Conservation (phyloP, 768 basidiomycete species). For the Suillus clintonianus region DNA sequence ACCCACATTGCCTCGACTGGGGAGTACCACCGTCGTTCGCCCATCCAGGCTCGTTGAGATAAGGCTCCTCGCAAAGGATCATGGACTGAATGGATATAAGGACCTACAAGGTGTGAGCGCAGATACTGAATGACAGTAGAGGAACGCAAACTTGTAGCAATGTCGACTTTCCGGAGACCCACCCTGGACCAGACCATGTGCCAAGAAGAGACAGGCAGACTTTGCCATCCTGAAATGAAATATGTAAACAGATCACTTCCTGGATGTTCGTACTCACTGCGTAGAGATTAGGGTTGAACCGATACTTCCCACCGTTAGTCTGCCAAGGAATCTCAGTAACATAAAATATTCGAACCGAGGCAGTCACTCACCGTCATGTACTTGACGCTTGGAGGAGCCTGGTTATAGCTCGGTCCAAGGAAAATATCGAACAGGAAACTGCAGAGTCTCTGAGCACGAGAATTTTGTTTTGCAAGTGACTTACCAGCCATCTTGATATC, state of each 20-base stretch:
- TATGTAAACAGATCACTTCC: background rate
- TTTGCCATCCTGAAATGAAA: slow-evolving; percentile 76
- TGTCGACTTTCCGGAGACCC: slow-evolving; percentile 89
- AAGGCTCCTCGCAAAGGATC: slow-evolving; percentile 92
- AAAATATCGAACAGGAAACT: slow-evolving; percentile 90
- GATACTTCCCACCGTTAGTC: slow-evolving; percentile 86
- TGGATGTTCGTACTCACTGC: slow-evolving; percentile 52
- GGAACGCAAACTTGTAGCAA: slow-evolving; percentile 66
- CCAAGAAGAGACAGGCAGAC: slow-evolving; percentile 91
- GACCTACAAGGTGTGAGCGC: slow-evolving; percentile 42
- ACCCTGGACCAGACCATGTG: slow-evolving; percentile 93
- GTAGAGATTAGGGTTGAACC: slow-evolving; percentile 95
- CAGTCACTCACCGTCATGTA: slow-evolving; percentile 54
- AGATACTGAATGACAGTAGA: background rate
- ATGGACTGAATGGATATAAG: slow-evolving; percentile 95
- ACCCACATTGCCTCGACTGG: slow-evolving; percentile 75
- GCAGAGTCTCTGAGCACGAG: slow-evolving; percentile 5
- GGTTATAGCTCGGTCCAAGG: slow-evolving; percentile 86
- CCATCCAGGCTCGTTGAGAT: slow-evolving; percentile 92
- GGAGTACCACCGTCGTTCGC: slow-evolving; percentile 71
- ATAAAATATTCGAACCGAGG: background rate
- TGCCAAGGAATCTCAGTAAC: slow-evolving; percentile 27
- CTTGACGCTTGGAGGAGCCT: slow-evolving; percentile 76
- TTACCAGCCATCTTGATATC: slow-evolving; percentile 91
- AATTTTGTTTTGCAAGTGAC: slow-evolving; percentile 21